These are phyloP conservation scores for Termitomyces titanicus DNA, from an alignment of 768 basidiomycete genomes.

Conservation along the genomic window DNA sequence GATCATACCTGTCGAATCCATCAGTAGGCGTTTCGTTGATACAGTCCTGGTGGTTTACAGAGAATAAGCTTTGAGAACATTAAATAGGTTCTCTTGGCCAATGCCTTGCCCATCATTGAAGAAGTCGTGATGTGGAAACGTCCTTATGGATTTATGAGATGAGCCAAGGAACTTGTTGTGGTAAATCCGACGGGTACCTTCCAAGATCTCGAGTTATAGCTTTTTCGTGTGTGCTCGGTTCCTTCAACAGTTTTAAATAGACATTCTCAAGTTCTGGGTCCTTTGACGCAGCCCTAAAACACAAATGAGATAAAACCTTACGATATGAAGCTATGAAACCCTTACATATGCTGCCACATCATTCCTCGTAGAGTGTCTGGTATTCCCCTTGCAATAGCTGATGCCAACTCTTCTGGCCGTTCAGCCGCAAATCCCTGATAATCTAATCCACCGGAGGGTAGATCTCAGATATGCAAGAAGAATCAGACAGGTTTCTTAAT, in stretches of 20 bases:
- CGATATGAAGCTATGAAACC: neutral
- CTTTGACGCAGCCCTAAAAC: constrained; percentile 85
- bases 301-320: constrained; percentile 8
- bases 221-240: constrained; percentile 87
- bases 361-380: constrained; percentile 86
- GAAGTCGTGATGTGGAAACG: constrained; percentile 95
- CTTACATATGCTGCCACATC: constrained; percentile 94
- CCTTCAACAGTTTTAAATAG: constrained; percentile 81
- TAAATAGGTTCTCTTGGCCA: constrained; percentile 96
- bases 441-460: constrained; percentile 40
- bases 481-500: constrained; percentile 1
- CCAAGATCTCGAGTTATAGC: constrained; percentile 91
- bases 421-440: constrained; percentile 86
- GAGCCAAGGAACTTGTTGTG: neutral
- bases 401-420: constrained; percentile 73
- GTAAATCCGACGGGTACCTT: constrained; percentile 40
- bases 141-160: constrained; percentile 41
- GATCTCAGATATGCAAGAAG: neutral
- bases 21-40: constrained; percentile 3
- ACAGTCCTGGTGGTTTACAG: constrained; percentile 46
- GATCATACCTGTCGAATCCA: constrained; percentile 59
- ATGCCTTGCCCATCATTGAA: constrained; percentile 94
- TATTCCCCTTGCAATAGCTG: constrained; percentile 90
- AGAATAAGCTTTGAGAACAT: constrained; percentile 96
- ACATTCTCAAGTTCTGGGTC: constrained; percentile 79